Evolutionary conservation across 2,329 filamentous ascomycete species (phyloP).

Genomic region (Apiospora phragmitis): DNA sequence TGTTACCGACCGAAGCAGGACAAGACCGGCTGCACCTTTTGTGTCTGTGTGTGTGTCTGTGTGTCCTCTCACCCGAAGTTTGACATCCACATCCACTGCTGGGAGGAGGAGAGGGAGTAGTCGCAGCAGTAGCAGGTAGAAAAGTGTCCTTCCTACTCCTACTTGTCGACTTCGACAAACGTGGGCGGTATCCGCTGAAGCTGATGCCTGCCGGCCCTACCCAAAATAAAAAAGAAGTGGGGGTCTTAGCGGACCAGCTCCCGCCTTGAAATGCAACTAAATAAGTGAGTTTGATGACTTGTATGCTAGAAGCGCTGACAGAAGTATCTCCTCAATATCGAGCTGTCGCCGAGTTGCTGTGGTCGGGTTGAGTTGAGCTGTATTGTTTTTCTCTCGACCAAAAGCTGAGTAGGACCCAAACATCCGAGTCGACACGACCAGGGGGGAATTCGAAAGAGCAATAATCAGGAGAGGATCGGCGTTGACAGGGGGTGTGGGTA

Average conservation of each 20-base stretch:
- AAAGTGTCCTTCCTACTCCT: background rate
- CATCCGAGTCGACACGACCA: background rate
- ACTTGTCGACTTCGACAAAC: background rate
- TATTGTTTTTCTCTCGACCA: background rate
- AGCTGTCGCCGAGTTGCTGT: background rate
- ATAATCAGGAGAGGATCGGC: slow-evolving; percentile 8
- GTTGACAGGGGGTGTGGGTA: slow-evolving; percentile 7
- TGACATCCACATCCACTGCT: background rate
- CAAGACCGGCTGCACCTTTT: slow-evolving; percentile 1
- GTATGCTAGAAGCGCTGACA: background rate
- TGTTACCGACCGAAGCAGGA: background rate
- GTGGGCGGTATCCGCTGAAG: slow-evolving; percentile 6
- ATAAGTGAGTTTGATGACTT: slow-evolving; percentile 6
- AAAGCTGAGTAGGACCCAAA: background rate
- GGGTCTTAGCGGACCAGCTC: background rate
- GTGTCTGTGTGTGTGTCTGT: background rate
- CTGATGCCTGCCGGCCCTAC: slow-evolving; percentile 5
- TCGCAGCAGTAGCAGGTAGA: background rate
- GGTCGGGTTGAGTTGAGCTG: background rate
- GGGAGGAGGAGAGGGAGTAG: background rate
- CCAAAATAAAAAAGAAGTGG: slow-evolving; percentile 7
- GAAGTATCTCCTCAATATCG: background rate
- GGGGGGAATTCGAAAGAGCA: background rate
- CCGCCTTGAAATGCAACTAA: slow-evolving; percentile 3
- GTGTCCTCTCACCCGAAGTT: background rate